Conservation (phyloP, 495 filamentous ascomycete species). For the Amorphotheca resinae region DNA sequence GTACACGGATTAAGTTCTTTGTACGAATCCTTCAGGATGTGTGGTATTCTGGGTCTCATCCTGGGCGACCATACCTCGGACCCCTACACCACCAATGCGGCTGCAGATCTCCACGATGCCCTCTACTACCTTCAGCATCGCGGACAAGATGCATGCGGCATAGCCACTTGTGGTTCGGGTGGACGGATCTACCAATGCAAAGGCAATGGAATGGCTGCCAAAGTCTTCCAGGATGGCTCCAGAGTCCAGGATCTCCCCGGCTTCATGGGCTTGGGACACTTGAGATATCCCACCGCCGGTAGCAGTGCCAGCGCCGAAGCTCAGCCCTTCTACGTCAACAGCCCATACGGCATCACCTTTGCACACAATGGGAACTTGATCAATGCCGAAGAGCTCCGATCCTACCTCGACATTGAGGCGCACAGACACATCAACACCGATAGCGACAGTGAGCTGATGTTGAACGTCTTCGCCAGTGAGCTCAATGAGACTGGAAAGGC, state of each 20-base stretch:
- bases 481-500: constrained; percentile 93
- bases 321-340: constrained; percentile 90
- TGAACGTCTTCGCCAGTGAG: constrained; percentile 91
- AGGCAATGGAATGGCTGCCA: constrained; percentile 82
- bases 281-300: constrained; percentile 85
- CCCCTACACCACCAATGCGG: constrained; percentile 44
- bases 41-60: constrained; percentile 75
- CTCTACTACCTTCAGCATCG: constrained; percentile 79
- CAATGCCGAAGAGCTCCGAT: constrained; percentile 71
- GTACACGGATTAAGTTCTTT: too few species aligned
- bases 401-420: constrained; percentile 73
- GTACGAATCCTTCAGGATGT: constrained; percentile 46
- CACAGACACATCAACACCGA: constrained; percentile 97
- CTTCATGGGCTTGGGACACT: constrained; percentile 79
- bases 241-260: constrained; percentile 70
- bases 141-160: constrained; percentile 88
- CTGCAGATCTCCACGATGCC: constrained; percentile 76
- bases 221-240: constrained; percentile 72
- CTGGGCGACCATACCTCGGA: constrained; percentile 44
- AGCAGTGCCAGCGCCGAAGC: constrained; percentile 71
- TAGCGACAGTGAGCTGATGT: constrained; percentile 85
- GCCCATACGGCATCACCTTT: constrained; percentile 65
- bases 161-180: constrained; percentile 62
- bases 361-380: constrained; percentile 83
- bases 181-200: constrained; percentile 85